Percentiles rank a stretch among this genome's conserved stretches.
These are phyloP conservation scores for Backusella morwellensis DNA, from an alignment of 192 early-diverging fungal species.

Conservation along the genomic window DNA sequence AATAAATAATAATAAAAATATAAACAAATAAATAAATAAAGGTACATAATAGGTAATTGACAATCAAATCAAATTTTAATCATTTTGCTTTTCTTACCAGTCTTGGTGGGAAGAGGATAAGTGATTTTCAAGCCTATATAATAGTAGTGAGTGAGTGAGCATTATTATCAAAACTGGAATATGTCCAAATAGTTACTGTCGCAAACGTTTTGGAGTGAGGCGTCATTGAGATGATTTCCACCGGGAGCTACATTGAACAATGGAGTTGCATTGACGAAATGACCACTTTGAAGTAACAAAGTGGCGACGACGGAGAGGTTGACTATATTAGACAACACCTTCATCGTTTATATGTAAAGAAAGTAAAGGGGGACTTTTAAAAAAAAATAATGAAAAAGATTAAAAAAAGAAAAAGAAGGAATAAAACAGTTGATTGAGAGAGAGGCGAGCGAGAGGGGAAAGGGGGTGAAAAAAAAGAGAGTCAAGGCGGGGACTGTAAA, in stretches of 20 bases:
- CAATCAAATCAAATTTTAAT: background rate
- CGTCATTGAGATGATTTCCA: constrained; percentile 4
- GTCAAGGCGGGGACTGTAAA: background rate
- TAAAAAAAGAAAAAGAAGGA: background rate
- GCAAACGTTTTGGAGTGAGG: background rate
- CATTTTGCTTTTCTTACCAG: constrained; percentile 7
- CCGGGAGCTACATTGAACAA: constrained; percentile 4
- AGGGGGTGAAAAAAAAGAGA: background rate
- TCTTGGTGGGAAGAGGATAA: background rate
- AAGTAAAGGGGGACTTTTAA: constrained; percentile 1
- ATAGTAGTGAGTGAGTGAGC: background rate
- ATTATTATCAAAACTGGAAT: background rate
- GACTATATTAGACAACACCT: constrained; percentile 3
- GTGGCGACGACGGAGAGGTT: constrained; percentile 6
- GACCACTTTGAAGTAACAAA: constrained; percentile 13
- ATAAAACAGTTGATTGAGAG: background rate
- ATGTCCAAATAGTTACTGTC: background rate
- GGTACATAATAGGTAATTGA: background rate
- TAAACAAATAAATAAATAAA: background rate
- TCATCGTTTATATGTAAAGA: constrained; percentile 12
- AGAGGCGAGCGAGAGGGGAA: background rate
- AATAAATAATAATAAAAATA: background rate
- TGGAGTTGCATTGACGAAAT: constrained; percentile 12
- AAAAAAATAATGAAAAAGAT: background rate
- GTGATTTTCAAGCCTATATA: constrained; percentile 11